Base-by-base conservation (phyloP, 176 grass and related monocot species). In the Carex cristatella region DNA sequence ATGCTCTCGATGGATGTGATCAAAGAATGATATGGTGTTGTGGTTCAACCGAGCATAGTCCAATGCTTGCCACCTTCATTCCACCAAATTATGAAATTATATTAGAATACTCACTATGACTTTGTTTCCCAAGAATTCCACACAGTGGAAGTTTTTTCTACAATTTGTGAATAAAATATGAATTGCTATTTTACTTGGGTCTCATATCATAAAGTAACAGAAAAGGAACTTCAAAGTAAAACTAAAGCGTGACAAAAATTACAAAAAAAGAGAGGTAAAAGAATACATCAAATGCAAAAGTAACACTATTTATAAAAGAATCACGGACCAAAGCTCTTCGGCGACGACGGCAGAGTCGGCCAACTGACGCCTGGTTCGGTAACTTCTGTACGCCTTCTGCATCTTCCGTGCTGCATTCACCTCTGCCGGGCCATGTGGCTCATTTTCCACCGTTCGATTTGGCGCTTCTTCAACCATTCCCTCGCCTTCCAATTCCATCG, bases 1-100 rank as follows among this genome's bases (percentile, higher is more conserved):
- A 0, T 89, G 92, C 89, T 98, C 95, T n/a, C 88, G 89, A 58
- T 91, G 89, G 65, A 66, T 89, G 46, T 83, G 66, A 27, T 93
- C 88, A 85, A 93, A 98, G 95, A 95, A 98, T 65, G 88, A 89
- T 61, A 95, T 54, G 10, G 95, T 98, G 83, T 86, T 98, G 83
- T 94, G 89, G 75, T 82, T 93, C 28, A 93, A 88, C 6, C 49
- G 83, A 5, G 91, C 95, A 79, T 83, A 98, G 63, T 98, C 88
- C 65, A 98, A 79, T 68, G 84, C 87, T 84, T 88, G 88, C 95
- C 95, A 98, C 95, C 95, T 93, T 59, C 49, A 64, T 64, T 79
- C n/a, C 72, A 30, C 19, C 72, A 55, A 55, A 76, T 55, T 23
- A 76, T 53, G 2, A 31, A 18, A 15, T 54, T 23, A 76, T 31